Percentiles rank a stretch among this genome's conserved stretches.
Conservation (phyloP, 441 rosid genomes). For the Heliophila coronopifolia region DNA sequence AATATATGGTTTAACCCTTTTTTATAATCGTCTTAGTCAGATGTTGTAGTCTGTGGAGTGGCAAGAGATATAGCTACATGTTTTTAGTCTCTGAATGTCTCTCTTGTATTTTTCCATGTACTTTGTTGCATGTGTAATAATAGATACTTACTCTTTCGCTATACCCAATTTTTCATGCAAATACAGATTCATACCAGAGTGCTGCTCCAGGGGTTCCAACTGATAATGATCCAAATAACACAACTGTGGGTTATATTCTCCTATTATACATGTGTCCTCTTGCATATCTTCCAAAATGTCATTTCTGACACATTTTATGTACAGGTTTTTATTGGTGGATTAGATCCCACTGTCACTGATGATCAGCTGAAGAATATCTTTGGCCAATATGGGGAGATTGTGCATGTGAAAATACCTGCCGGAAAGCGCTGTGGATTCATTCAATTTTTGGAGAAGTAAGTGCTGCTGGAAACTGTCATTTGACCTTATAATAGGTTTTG, state of each 20-base stretch:
- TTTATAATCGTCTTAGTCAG: background rate
- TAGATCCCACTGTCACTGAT: constrained; percentile 62
- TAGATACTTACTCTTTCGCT: background rate
- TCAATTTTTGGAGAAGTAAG: constrained; percentile 81
- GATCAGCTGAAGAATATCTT: constrained; percentile 69
- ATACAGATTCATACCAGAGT: constrained; percentile 72
- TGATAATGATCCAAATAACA: constrained; percentile 80
- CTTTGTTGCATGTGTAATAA: background rate
- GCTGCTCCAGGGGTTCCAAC: constrained; percentile 42
- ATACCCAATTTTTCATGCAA: background rate
- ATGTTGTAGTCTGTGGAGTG: background rate
- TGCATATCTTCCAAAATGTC: background rate
- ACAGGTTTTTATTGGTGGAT: constrained; percentile 78
- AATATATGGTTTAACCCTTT: constrained; percentile 16
- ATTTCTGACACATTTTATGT: constrained; percentile 14
- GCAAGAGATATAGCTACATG: background rate
- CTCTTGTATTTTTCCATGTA: background rate
- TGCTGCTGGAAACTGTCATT: background rate
- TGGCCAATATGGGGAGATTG: constrained; percentile 68
- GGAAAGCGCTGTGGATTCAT: constrained; percentile 95
- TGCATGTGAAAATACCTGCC: constrained; percentile 82
- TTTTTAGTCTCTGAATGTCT: background rate
- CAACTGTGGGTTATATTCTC: constrained; percentile 61
- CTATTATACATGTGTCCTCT: constrained; percentile 8
- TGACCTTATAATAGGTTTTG: background rate